phyloP scores from a whole-genome alignment of 805 yeast genomes.

The Cyberlindnera samutprakarnensis region DNA sequence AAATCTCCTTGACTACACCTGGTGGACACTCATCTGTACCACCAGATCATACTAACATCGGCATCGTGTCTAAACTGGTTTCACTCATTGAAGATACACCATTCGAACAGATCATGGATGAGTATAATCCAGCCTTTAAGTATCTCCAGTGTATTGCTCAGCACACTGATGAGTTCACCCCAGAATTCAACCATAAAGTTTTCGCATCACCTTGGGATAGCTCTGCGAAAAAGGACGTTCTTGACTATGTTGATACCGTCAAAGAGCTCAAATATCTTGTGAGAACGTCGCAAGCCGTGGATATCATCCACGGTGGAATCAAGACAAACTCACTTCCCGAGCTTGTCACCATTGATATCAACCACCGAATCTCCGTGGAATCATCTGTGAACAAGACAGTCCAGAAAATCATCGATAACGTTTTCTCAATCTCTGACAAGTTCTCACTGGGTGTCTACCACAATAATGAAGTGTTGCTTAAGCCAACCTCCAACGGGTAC shows the following conservation, averaged over 20 bases:
- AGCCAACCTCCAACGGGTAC: constrained; percentile 29
- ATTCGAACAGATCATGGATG: constrained; percentile 36
- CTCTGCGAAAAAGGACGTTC: constrained; percentile 29
- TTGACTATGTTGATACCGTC: constrained; percentile 24
- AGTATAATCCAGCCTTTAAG: constrained; percentile 46
- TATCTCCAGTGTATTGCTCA: constrained; percentile 57
- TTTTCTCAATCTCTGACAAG: constrained; percentile 33
- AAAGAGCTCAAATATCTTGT: constrained; percentile 30
- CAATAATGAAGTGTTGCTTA: constrained; percentile 5
- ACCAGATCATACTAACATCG: constrained; percentile 69
- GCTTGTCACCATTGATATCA: constrained; percentile 37
- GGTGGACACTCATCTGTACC: constrained; percentile 75
- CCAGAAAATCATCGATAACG: constrained; percentile 27
- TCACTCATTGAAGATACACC: constrained; percentile 46
- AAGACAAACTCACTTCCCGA: constrained; percentile 68
- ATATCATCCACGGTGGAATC: constrained; percentile 55
- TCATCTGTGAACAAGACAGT: constrained; percentile 26
- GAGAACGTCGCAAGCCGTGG: constrained; percentile 36
- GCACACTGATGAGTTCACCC: constrained; percentile 23
- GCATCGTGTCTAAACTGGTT: constrained; percentile 52
- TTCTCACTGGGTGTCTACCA: constrained; percentile 26
- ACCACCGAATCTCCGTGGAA: constrained; percentile 52
- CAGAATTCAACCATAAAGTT: constrained; percentile 20
- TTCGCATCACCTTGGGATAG: constrained; percentile 27
- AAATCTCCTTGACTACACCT: constrained; percentile 44